Conservation (phyloP, 1,284 basidiomycete species). For the Melampsora larici-populina region DNA sequence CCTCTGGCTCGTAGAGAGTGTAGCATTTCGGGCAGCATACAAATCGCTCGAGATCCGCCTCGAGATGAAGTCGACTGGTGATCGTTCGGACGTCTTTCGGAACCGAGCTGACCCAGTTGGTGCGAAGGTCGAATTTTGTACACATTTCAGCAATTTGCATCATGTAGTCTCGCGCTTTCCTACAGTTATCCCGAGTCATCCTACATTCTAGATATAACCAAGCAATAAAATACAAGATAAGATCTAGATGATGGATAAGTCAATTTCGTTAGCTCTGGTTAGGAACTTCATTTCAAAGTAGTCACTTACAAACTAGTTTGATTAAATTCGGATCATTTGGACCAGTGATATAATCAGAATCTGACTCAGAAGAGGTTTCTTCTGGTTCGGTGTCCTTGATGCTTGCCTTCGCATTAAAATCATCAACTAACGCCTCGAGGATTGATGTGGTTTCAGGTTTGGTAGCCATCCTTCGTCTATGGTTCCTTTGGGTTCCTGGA, state of each 20-base stretch:
- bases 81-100: background rate
- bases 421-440: background rate
- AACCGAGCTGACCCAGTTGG: background rate
- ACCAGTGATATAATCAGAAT: background rate
- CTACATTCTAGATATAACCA: slow-evolving; percentile 7
- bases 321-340: background rate
- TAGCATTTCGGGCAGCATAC: background rate
- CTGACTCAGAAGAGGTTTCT: background rate
- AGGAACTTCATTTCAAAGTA: background rate
- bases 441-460: background rate
- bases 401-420: too few relatives aligned
- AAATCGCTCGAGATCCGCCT: background rate
- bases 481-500: background rate
- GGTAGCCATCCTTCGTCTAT: background rate
- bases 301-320: background rate
- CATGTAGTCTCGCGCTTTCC: background rate
- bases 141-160: background rate
- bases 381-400: background rate
- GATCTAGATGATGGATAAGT: too few relatives aligned
- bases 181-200: background rate
- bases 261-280: too few relatives aligned
- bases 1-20: background rate
- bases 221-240: background rate
- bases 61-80: background rate
- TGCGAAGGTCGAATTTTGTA: background rate